Base-by-base conservation (phyloP, 495 filamentous ascomycete species). In the Hypoxylon intermedium region DNA sequence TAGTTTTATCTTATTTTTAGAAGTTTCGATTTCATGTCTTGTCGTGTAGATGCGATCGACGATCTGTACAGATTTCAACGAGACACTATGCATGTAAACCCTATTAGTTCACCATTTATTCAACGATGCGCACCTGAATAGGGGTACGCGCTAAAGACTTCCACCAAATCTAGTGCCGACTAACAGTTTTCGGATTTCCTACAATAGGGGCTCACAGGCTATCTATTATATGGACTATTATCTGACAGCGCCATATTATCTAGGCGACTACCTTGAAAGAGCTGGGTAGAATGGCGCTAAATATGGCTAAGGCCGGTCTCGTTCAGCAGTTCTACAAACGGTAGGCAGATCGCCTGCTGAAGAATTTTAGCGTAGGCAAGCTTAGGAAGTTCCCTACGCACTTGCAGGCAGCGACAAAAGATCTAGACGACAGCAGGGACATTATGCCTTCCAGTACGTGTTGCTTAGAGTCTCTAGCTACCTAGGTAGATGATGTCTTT, bases 391-490 rank as follows among this genome's bases (percentile, higher is more conserved):
- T 72, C 45, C 73, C 70, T 5, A 65, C 60, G 55, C 60, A 58
- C 6, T 44, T 75, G 57, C 60, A 67, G 57, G 65, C 68, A 6
- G 74, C 74, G 11, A 65, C 74, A 49, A 64, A 72, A 46, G 72
- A 68, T 41, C 57, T 77, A 37, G 64, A 74, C 26, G 70, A 77
- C 16, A 73, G 72, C 38, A 70, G 65, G 58, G 69, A 72, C 45
- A 64, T 77, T 26, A 55, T 77, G 64, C 74, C 72, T 52, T 70
- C 72, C 7, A 75, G 56, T 68, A 56, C 44, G 62, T 50, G 37
- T 23, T n/a, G 21, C 16, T 13, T 43, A 13, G 21, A 21, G 40
- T n/a, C n/a, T n/a, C n/a, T n/a, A n/a, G n/a, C n/a, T n/a, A n/a
- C n/a, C n/a, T n/a, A n/a, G n/a, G n/a, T n/a, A n/a, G n/a, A n/a